phyloP scores from a whole-genome alignment of 768 basidiomycete species.

The Auricularia sp. region DNA sequence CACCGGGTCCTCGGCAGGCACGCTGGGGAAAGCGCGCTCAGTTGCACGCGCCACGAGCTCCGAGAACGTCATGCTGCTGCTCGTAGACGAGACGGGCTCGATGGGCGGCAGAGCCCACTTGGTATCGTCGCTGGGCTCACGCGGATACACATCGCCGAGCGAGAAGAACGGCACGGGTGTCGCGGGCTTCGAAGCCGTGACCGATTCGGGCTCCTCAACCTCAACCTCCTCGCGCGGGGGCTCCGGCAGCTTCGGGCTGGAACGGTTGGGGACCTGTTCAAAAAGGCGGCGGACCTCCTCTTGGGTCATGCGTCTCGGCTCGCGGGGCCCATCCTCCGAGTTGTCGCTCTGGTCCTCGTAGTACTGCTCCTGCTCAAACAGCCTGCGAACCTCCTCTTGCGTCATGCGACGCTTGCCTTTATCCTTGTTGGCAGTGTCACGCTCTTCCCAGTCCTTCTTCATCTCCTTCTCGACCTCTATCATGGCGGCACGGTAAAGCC shows the following conservation, averaged over 20 bases:
- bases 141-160: neutral
- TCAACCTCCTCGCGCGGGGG: too few species aligned
- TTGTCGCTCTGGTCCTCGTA: neutral
- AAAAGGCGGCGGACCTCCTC: slow-evolving; percentile 1
- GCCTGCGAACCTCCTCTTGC: slow-evolving; percentile 5
- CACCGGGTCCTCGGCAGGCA: neutral
- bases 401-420: slow-evolving; percentile 1
- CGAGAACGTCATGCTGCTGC: slow-evolving; percentile 1
- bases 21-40: neutral
- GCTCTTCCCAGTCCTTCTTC: neutral
- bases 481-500: neutral
- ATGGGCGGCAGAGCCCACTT: neutral
- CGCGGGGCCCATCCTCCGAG: neutral
- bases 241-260: neutral
- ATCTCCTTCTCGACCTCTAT: slow-evolving; percentile 1
- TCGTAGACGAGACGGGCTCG: neutral
- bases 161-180: neutral
- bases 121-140: neutral
- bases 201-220: neutral
- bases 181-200: neutral
- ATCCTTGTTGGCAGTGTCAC: neutral
- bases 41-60: neutral
- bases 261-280: neutral
- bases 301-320: neutral
- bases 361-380: slow-evolving; percentile 1